Conservation (phyloP, 257 asterid genomes). For the Solanum gracilifrons region DNA sequence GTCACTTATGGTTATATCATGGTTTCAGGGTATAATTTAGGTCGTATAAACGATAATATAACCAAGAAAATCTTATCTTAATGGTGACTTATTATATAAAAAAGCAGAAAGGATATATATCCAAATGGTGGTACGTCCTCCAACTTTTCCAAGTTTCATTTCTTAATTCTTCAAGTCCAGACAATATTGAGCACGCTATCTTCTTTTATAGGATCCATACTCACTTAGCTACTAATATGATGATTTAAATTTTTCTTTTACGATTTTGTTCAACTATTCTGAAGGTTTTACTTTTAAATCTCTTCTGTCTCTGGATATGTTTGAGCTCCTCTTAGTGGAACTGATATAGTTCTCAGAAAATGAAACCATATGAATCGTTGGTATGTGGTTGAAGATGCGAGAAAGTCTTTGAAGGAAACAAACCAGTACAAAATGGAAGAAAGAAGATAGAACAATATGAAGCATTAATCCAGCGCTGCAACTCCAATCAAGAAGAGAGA, state of each 20-base stretch:
- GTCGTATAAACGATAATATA: not conserved
- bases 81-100: not conserved
- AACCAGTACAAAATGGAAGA: not conserved
- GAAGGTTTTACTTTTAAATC: not conserved
- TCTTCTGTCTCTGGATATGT: not conserved
- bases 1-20: not conserved
- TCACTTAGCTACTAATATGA: not conserved
- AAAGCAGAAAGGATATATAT: not conserved
- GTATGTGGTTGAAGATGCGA: not conserved
- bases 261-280: not conserved
- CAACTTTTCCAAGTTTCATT: not conserved
- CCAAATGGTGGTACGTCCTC: not conserved
- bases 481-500: not conserved
- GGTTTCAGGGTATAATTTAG: not conserved
- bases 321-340: not conserved
- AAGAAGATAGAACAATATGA: not conserved
- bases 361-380: not conserved
- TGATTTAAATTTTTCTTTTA: not conserved
- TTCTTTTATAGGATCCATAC: not conserved
- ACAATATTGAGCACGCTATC: not conserved
- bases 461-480: not conserved
- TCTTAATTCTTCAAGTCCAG: not conserved
- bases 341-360: not conserved
- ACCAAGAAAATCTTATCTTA: not conserved
- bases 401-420: not conserved